These are phyloP conservation scores for Colletotrichum sp. DNA, from an alignment of 2,329 filamentous ascomycete genomes.

Conservation along the genomic window DNA sequence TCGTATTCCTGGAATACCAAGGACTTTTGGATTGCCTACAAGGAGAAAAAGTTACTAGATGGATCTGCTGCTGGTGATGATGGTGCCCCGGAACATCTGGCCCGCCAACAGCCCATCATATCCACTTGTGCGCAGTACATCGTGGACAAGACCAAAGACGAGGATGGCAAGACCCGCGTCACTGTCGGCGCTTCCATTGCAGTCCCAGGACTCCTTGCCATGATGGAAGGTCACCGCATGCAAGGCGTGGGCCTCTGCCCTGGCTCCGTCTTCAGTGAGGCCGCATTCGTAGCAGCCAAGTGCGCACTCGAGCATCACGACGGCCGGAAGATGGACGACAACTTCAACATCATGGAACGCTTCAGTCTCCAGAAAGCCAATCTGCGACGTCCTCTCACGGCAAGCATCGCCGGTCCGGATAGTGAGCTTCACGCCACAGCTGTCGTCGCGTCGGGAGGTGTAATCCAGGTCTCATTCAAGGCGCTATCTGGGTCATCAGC, in stretches of 20 bases:
- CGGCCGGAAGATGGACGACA: background rate
- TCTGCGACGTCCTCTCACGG: background rate
- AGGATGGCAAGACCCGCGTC: background rate
- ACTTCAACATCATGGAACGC: background rate
- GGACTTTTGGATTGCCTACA: slow-evolving; percentile 6
- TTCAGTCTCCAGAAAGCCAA: background rate
- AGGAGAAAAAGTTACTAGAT: background rate
- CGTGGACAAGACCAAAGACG: background rate
- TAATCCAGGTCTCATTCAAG: background rate
- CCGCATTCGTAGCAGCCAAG: background rate
- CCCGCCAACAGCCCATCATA: background rate
- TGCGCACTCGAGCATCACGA: background rate
- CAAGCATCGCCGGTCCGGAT: background rate
- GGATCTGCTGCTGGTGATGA: background rate
- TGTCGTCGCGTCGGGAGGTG: background rate
- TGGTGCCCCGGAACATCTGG: background rate
- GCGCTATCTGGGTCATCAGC: background rate
- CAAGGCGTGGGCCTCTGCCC: background rate
- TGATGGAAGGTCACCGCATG: slow-evolving; percentile 1
- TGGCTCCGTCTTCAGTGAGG: background rate
- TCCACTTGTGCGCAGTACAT: background rate
- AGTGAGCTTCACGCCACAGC: background rate
- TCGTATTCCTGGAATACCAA: background rate
- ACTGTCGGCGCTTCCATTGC: background rate
- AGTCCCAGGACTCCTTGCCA: background rate